These are phyloP conservation scores for Apiotrichum montevideense DNA, from an alignment of 1,284 basidiomycete genomes.

Conservation along the genomic window DNA sequence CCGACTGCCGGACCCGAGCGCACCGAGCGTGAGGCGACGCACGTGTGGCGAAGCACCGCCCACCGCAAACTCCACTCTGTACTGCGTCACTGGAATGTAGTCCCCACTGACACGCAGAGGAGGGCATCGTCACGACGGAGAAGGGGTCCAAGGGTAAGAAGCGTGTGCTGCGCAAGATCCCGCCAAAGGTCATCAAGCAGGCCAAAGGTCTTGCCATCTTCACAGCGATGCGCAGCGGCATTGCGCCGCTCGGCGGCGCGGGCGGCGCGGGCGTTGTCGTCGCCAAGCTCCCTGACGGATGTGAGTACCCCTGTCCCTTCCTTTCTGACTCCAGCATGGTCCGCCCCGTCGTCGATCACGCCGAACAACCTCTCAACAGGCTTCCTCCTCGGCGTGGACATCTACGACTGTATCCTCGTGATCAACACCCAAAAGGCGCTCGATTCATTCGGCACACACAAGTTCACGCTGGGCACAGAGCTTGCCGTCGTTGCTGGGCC, in stretches of 20 bases:
- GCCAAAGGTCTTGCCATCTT: constrained; percentile 51
- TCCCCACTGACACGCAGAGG: constrained; percentile 20
- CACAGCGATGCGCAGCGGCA: constrained; percentile 50
- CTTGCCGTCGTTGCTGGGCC: constrained; percentile 52
- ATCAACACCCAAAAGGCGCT: constrained; percentile 51
- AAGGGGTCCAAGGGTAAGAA: constrained; percentile 36
- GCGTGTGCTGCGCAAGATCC: constrained; percentile 52
- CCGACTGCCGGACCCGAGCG: too few species aligned
- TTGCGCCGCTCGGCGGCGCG: constrained; percentile 53
- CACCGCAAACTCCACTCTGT: too few species aligned
- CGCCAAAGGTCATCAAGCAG: constrained; percentile 48
- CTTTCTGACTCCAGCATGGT: constrained; percentile 45
- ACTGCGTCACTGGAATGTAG: too few species aligned
- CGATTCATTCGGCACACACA: constrained; percentile 51
- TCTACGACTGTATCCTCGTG: constrained; percentile 50
- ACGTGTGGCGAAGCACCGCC: too few species aligned
- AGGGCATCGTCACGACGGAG: constrained; percentile 34
- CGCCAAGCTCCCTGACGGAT: constrained; percentile 46
- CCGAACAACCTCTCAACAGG: constrained; percentile 52
- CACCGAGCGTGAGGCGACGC: too few species aligned
- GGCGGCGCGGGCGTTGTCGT: constrained; percentile 51
- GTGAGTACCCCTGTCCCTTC: constrained; percentile 26
- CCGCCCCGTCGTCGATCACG: constrained; percentile 49
- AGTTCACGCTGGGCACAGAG: constrained; percentile 52
- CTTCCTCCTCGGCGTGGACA: constrained; percentile 47